Evolutionary conservation across 2,329 filamentous ascomycete genomes (phyloP).

Genomic region (Plectosphaerella sp.): DNA sequence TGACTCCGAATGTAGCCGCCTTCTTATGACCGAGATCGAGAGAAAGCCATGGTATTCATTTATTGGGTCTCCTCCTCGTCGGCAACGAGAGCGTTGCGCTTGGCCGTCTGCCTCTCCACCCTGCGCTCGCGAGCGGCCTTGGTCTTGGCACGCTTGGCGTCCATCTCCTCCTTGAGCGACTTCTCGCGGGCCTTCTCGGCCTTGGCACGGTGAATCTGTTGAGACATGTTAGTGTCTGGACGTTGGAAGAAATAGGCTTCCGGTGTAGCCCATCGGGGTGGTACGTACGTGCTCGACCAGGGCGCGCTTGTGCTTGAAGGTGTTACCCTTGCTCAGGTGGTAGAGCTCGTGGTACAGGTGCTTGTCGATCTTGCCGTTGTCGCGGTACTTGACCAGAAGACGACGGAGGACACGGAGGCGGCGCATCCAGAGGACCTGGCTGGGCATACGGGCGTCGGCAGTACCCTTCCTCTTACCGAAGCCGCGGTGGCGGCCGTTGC

Average conservation of each 20-base stretch:
- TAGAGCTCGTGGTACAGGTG: slow-evolving; percentile 99
- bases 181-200: slow-evolving; percentile 97
- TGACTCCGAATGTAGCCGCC: slow-evolving; percentile 58
- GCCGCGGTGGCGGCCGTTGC: slow-evolving; percentile 95
- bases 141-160: slow-evolving; percentile 99
- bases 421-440: slow-evolving; percentile 99
- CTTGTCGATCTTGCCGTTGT: slow-evolving; percentile 99
- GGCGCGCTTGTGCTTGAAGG: slow-evolving; percentile 99
- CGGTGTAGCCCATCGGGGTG: slow-evolving; percentile 2
- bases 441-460: slow-evolving; percentile 98
- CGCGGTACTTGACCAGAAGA: slow-evolving; percentile 99
- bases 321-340: slow-evolving; percentile 99
- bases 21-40: slow-evolving; percentile 40
- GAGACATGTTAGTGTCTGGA: neutral
- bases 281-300: slow-evolving; percentile 98
- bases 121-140: slow-evolving; percentile 99
- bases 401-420: slow-evolving; percentile 98
- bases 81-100: slow-evolving; percentile 81
- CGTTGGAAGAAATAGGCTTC: slow-evolving; percentile 10
- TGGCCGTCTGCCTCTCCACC: slow-evolving; percentile 83
- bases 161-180: slow-evolving; percentile 98
- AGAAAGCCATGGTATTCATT: slow-evolving; percentile 23
- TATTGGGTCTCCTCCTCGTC: slow-evolving; percentile 57
- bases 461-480: slow-evolving; percentile 99
- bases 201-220: slow-evolving; percentile 99